These are phyloP conservation scores for Petasospora fabianii DNA, from an alignment of 1,139 yeast species.

Conservation along the genomic window DNA sequence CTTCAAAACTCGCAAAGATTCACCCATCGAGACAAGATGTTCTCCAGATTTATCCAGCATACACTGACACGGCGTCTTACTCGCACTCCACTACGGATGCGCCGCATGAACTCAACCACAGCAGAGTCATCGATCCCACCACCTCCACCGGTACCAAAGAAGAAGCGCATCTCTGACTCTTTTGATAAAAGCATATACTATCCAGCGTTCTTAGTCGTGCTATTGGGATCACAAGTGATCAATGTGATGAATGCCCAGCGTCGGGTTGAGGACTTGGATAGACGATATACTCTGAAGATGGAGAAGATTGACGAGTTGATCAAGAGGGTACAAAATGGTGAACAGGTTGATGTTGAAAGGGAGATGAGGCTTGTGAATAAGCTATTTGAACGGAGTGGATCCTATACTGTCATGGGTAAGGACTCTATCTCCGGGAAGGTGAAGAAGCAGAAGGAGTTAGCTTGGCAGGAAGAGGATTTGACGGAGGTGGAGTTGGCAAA, in stretches of 20 bases:
- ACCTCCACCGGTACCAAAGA: not conserved
- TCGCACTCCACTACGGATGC: no score
- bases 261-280: constrained; percentile 37
- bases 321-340: constrained; percentile 26
- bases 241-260: constrained; percentile 37
- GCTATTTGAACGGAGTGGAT: constrained; percentile 26
- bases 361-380: constrained; percentile 34
- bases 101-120: no score
- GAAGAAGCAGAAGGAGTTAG: constrained; percentile 6
- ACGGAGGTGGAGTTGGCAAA: constrained; percentile 20
- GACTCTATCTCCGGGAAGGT: constrained; percentile 1
- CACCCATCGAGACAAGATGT: no score
- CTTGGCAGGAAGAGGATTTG: constrained; percentile 8
- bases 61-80: no score
- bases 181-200: constrained; percentile 32
- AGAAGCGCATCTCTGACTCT: constrained; percentile 10
- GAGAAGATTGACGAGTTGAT: constrained; percentile 32
- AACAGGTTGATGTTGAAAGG: constrained; percentile 27
- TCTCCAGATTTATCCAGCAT: no score
- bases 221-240: constrained; percentile 33
- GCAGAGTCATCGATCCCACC: no score
- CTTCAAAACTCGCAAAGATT: no score
- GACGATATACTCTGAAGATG: constrained; percentile 32
- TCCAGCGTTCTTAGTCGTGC: constrained; percentile 31
- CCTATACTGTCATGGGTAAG: constrained; percentile 10